Conservation (phyloP, 2,329 filamentous ascomycete genomes). For the Blastomyces gilchristii region DNA sequence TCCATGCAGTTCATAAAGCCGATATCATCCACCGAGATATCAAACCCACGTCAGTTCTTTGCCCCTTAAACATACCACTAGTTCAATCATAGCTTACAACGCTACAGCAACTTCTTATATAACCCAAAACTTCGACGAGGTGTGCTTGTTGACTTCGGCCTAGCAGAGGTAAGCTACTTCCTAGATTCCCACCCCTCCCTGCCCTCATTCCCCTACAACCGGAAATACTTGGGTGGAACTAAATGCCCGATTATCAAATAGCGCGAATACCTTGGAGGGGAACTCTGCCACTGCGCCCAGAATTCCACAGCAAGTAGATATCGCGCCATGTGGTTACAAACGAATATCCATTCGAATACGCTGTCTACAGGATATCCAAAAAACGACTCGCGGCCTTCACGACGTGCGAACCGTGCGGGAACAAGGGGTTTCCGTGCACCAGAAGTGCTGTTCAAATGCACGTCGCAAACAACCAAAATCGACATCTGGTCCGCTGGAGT, state of each 20-base stretch:
- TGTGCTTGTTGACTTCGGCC: constrained; percentile 96
- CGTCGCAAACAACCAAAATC: constrained; percentile 83
- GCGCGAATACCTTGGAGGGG: constrained; percentile 38
- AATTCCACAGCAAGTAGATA: constrained; percentile 6
- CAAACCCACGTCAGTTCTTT: constrained; percentile 61
- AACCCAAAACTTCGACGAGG: constrained; percentile 65
- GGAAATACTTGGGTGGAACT: not conserved
- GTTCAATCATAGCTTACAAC: not conserved
- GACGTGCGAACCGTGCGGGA: constrained; percentile 85
- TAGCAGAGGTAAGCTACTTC: constrained; percentile 55
- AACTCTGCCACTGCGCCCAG: constrained; percentile 11
- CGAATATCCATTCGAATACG: constrained; percentile 48
- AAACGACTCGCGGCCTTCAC: constrained; percentile 74
- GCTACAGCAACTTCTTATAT: constrained; percentile 70
- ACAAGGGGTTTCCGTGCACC: constrained; percentile 93
- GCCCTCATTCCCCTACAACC: too few relatives aligned
- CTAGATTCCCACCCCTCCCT: not conserved
- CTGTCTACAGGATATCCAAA: constrained; percentile 66
- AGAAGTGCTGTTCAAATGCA: constrained; percentile 95
- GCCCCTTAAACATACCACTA: constrained; percentile 9
- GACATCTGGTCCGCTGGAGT: constrained; percentile 97
- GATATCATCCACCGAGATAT: constrained; percentile 90
- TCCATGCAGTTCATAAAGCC: constrained; percentile 71
- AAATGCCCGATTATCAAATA: constrained; percentile 13
- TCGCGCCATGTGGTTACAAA: constrained; percentile 46